Conservation (phyloP, 345 rosid genomes). For the Pistacia integerrima region DNA sequence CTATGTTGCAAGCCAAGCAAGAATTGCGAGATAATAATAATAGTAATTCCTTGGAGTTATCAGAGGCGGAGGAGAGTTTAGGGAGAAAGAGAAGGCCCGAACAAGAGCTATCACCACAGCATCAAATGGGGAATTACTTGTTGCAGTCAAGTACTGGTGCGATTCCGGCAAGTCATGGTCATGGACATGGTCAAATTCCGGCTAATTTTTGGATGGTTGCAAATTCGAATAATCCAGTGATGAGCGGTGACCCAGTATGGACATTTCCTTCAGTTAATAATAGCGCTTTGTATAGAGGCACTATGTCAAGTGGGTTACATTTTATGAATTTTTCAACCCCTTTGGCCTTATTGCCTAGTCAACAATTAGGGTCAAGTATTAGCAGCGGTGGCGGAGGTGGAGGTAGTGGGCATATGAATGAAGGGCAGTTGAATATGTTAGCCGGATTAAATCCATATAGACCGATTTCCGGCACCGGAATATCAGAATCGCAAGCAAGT, state of each 20-base stretch:
- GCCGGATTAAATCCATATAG: constrained; percentile 75
- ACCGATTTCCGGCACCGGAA: constrained; percentile 34
- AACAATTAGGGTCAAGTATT: constrained; percentile 60
- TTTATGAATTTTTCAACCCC: constrained; percentile 94
- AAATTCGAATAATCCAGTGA: constrained; percentile 62
- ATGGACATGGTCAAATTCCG: constrained; percentile 64
- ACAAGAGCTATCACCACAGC: constrained; percentile 51
- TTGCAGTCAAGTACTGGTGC: constrained; percentile 66
- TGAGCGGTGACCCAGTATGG: constrained; percentile 88
- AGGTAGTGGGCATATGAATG: constrained; percentile 32
- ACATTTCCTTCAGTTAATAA: constrained; percentile 78
- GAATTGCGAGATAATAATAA: constrained; percentile 44
- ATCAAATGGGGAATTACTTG: constrained; percentile 66
- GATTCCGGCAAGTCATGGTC: constrained; percentile 57
- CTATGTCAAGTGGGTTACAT: constrained; percentile 83
- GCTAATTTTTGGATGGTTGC: constrained; percentile 94
- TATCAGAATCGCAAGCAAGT: constrained; percentile 75
- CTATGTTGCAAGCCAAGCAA: constrained; percentile 63
- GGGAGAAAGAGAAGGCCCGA: constrained; percentile 69
- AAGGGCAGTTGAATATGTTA: constrained; percentile 69
- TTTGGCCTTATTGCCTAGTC: constrained; percentile 74
- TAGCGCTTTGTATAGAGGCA: constrained; percentile 68
- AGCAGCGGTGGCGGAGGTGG: constrained; percentile 36
- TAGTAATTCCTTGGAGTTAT: constrained; percentile 42
- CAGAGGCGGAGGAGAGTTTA: constrained; percentile 49